Conservation (phyloP, 805 yeast species). For the Wickerhamiella bombiphila region DNA sequence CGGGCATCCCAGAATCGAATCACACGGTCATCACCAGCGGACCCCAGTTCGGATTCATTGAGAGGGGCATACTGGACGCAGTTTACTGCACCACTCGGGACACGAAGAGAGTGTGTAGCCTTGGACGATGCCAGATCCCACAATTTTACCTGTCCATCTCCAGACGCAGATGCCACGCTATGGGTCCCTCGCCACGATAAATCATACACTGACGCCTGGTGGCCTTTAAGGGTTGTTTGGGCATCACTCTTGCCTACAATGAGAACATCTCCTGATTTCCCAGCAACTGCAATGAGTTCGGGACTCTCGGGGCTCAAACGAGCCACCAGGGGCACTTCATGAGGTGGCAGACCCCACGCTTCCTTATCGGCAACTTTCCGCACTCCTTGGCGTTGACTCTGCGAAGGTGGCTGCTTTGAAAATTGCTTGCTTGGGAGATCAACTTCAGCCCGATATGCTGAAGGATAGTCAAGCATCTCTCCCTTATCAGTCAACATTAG, state of each 20-base stretch:
- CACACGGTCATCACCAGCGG: conserved; percentile 66
- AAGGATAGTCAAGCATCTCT: conserved; percentile 28
- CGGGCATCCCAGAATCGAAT: conserved; percentile 46
- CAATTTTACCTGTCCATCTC: conserved; percentile 50
- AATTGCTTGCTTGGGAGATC: conserved; percentile 20
- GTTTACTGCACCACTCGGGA: conserved; percentile 46
- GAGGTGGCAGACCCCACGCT: conserved; percentile 6
- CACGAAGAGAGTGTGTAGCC: conserved; percentile 33
- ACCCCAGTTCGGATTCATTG: conserved; percentile 41
- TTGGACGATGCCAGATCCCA: conserved; percentile 41
- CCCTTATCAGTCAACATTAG: conserved; percentile 43
- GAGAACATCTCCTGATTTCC: conserved; percentile 27
- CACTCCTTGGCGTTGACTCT: neutral
- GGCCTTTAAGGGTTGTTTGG: conserved; percentile 32
- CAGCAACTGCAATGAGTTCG: conserved; percentile 38
- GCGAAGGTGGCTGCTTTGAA: neutral
- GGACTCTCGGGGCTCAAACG: conserved; percentile 37
- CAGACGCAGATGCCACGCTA: conserved; percentile 46
- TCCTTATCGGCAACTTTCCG: conserved; percentile 2
- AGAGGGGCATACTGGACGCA: conserved; percentile 51
- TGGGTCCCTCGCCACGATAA: conserved; percentile 44
- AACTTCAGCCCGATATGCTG: conserved; percentile 27
- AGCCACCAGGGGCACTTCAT: conserved; percentile 20
- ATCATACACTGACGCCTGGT: conserved; percentile 53
- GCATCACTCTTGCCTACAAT: conserved; percentile 14